Evolutionary conservation across 306 rosid genomes (phyloP).

Genomic region (Crotalaria pallida): DNA sequence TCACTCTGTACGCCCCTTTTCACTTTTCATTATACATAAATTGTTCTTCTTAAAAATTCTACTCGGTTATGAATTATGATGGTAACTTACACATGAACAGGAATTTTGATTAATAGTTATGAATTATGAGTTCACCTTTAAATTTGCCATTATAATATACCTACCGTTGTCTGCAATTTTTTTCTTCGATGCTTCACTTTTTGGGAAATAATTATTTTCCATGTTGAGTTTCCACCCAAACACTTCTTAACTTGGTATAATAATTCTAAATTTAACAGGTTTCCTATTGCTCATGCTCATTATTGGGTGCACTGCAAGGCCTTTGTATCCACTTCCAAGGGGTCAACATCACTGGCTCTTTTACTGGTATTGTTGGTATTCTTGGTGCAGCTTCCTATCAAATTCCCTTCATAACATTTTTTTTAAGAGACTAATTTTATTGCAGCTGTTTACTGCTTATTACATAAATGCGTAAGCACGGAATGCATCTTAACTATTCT

Average conservation of each 20-base stretch:
- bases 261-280: constrained; percentile 36
- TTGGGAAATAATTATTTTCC: background rate
- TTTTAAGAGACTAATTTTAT: background rate
- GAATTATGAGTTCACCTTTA: background rate
- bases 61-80: no score
- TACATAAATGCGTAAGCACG: background rate
- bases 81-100: no score
- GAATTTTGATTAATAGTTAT: no score
- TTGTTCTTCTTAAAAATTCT: no score
- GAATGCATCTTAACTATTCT: background rate
- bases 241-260: background rate
- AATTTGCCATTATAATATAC: background rate
- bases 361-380: constrained; percentile 47
- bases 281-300: constrained; percentile 40
- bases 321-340: constrained; percentile 48
- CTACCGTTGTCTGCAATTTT: background rate
- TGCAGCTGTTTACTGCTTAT: constrained; percentile 1
- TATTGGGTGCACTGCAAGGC: constrained; percentile 61
- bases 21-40: no score
- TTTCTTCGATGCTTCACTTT: background rate
- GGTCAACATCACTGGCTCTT: constrained; percentile 58
- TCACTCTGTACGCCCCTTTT: no score
- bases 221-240: background rate
- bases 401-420: background rate
- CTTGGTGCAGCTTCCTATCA: background rate